phyloP scores from a whole-genome alignment of 768 basidiomycete genomes.

The Boletus vermiculosoides region DNA sequence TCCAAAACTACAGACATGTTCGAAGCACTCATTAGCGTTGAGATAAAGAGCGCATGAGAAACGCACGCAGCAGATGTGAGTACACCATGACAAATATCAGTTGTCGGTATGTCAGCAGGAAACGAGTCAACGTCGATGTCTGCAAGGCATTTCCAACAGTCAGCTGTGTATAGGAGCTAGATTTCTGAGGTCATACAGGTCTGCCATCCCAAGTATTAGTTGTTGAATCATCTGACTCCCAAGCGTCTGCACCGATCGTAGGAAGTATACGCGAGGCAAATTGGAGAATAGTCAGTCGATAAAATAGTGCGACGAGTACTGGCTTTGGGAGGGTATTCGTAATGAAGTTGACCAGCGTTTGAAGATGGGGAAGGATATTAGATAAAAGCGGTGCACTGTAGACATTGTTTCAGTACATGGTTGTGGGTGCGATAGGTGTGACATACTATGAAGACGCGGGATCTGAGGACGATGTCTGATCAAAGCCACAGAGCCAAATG shows the following conservation, averaged over 20 bases:
- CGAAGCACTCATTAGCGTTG: slow-evolving; percentile 1
- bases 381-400: slow-evolving; percentile 69
- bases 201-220: slow-evolving; percentile 67
- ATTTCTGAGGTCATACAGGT: slow-evolving; percentile 47
- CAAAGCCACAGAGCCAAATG: slow-evolving; percentile 85
- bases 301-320: slow-evolving; percentile 73
- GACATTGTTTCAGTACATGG: slow-evolving; percentile 9
- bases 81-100: slow-evolving; percentile 85
- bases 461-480: slow-evolving; percentile 69
- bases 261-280: slow-evolving; percentile 81
- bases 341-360: slow-evolving; percentile 76
- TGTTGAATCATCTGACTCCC: slow-evolving; percentile 65
- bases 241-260: slow-evolving; percentile 78
- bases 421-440: neutral
- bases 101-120: slow-evolving; percentile 81
- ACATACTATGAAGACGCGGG: slow-evolving; percentile 77
- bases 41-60: neutral
- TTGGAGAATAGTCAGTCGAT: slow-evolving; percentile 78
- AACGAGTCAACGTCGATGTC: slow-evolving; percentile 73
- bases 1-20: slow-evolving; percentile 60
- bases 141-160: slow-evolving; percentile 29
- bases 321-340: slow-evolving; percentile 85
- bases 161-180: slow-evolving; percentile 4
- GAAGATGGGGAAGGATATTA: slow-evolving; percentile 79
- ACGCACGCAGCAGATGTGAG: slow-evolving; percentile 79